phyloP scores from a whole-genome alignment of 2,329 filamentous ascomycete genomes.

The Venturia carpophila region DNA sequence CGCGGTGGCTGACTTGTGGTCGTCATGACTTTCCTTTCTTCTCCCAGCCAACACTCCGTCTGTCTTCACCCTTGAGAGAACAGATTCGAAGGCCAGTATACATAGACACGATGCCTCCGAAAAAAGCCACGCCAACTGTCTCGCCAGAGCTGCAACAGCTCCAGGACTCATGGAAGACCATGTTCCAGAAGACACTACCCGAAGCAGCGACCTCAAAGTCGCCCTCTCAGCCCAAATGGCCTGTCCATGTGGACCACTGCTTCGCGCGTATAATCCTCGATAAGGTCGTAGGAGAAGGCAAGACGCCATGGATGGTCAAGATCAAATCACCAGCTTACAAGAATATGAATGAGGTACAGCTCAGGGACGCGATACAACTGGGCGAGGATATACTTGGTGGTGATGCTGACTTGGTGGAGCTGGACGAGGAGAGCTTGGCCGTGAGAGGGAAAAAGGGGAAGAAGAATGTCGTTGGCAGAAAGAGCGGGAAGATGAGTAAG shows the following conservation, averaged over 20 bases:
- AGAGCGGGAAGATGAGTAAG: conserved; percentile 12
- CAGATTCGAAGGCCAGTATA: neutral
- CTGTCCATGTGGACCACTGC: conserved; percentile 38
- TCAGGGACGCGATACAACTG: conserved; percentile 33
- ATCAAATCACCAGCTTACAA: conserved; percentile 36
- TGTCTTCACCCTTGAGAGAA: neutral
- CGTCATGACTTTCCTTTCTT: neutral
- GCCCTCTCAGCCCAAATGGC: conserved; percentile 34
- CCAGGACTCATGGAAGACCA: conserved; percentile 23
- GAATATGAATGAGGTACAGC: conserved; percentile 36
- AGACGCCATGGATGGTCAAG: conserved; percentile 35
- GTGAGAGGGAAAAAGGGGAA: conserved; percentile 31
- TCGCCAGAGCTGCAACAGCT: neutral
- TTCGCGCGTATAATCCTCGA: conserved; percentile 42
- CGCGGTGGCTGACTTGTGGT: neutral
- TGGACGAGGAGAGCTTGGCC: conserved; percentile 35
- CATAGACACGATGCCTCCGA: neutral
- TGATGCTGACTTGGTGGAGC: conserved; percentile 30
- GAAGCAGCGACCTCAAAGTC: conserved; percentile 26
- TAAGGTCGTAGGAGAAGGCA: conserved; percentile 32
- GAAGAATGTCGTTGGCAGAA: conserved; percentile 19
- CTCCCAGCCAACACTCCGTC: no score
- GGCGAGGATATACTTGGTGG: conserved; percentile 33
- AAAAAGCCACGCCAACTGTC: neutral
- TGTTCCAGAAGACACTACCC: conserved; percentile 27